Evolutionary conservation across 495 filamentous ascomycete species (phyloP).

Genomic region (Lophiostoma macrostomum): DNA sequence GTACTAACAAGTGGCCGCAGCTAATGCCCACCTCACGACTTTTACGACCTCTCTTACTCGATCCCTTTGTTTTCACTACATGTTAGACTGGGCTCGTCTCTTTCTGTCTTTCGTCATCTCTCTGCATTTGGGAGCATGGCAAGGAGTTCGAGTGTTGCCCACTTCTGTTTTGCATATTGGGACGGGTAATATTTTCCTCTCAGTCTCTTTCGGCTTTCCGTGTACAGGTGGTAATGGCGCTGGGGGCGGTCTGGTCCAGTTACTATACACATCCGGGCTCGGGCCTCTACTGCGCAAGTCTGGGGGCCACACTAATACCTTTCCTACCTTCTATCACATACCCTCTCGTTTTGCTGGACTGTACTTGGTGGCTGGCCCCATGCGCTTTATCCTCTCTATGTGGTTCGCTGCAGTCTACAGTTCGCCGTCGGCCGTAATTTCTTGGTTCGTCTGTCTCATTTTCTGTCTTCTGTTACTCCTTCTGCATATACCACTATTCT

Average conservation of each 20-base stretch:
- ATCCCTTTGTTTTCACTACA: background rate
- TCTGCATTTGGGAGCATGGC: slow-evolving; percentile 33
- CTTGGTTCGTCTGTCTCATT: slow-evolving; percentile 6
- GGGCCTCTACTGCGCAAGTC: slow-evolving; percentile 22
- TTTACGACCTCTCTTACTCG: slow-evolving; percentile 3
- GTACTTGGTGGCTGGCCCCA: slow-evolving; percentile 31
- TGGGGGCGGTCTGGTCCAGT: slow-evolving; percentile 16
- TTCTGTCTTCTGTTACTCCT: slow-evolving; percentile 6
- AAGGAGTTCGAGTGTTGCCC: slow-evolving; percentile 24
- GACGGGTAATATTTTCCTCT: slow-evolving; percentile 14
- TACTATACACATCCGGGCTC: slow-evolving; percentile 32
- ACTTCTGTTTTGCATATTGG: slow-evolving; percentile 25
- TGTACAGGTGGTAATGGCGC: slow-evolving; percentile 21
- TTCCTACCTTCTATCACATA: slow-evolving; percentile 20
- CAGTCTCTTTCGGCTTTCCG: slow-evolving; percentile 10
- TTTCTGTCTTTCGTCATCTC: slow-evolving; percentile 26
- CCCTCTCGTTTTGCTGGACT: slow-evolving; percentile 22
- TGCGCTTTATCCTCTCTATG: slow-evolving; percentile 18
- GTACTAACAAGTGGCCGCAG: slow-evolving; percentile 22
- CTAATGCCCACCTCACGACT: slow-evolving; percentile 26
- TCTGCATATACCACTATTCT: slow-evolving; percentile 33
- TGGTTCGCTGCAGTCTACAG: background rate
- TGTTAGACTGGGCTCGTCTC: slow-evolving; percentile 31
- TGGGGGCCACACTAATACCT: slow-evolving; percentile 32
- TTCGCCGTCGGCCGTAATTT: slow-evolving; percentile 9